Percentiles rank a stretch among this genome's conserved stretches.
Conservation (phyloP, 192 early-diverging fungal species). For the Dissophora globulifera region DNA sequence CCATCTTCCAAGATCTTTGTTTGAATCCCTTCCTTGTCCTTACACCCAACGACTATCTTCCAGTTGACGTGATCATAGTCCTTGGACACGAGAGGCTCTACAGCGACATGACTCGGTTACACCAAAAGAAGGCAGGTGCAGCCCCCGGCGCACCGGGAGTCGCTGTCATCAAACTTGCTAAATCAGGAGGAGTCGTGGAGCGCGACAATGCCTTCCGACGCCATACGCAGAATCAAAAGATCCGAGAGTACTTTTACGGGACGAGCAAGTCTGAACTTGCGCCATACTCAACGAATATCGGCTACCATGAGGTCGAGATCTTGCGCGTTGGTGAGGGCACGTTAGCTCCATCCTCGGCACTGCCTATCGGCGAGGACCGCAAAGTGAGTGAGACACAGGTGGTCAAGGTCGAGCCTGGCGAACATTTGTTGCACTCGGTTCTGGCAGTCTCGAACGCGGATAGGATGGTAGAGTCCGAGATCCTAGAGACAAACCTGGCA, state of each 20-base stretch:
- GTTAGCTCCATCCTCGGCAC: constrained; percentile 87
- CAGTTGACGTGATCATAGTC: constrained; percentile 88
- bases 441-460: constrained; percentile 83
- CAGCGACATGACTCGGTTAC: constrained; percentile 77
- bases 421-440: constrained; percentile 86
- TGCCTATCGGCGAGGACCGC: constrained; percentile 89
- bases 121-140: constrained; percentile 56
- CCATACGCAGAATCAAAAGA: constrained; percentile 75
- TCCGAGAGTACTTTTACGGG: constrained; percentile 97
- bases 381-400: constrained; percentile 83
- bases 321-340: constrained; percentile 82
- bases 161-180: constrained; percentile 85
- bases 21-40: too few relatives aligned
- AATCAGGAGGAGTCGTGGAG: constrained; percentile 95
- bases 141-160: constrained; percentile 38
- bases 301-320: constrained; percentile 81
- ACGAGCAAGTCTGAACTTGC: constrained; percentile 76
- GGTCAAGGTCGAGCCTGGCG: constrained; percentile 80
- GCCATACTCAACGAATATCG: constrained; percentile 86
- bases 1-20: too few relatives aligned
- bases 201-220: constrained; percentile 78
- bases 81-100: constrained; percentile 95
- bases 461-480: constrained; percentile 56
- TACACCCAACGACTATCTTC: too few relatives aligned
- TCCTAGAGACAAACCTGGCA: constrained; percentile 75